A percentile compares a stretch with the other conserved stretches of the same genome.
phyloP scores from a whole-genome alignment of 2,329 filamentous ascomycete species.

The Curvularia sp. region DNA sequence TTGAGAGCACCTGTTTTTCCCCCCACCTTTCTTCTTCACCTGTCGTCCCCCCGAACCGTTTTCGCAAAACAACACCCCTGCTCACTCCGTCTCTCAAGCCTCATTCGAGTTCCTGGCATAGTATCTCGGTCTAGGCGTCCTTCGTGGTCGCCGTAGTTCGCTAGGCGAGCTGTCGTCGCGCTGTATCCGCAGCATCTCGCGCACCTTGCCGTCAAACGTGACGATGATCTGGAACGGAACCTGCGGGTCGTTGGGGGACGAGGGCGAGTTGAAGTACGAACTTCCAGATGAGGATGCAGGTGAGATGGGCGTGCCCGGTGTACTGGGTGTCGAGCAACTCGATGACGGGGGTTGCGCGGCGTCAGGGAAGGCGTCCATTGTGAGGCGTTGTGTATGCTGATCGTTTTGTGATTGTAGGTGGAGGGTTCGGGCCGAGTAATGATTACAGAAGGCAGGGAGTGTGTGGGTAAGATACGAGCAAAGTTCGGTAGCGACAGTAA shows the following conservation, averaged over 20 bases:
- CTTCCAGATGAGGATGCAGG: constrained; percentile 11
- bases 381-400: constrained; percentile 5
- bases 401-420: background rate
- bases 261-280: constrained; percentile 17
- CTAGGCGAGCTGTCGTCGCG: constrained; percentile 18
- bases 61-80: background rate
- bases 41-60: background rate
- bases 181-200: constrained; percentile 35
- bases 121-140: constrained; percentile 19
- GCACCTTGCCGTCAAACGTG: constrained; percentile 38
- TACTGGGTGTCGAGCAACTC: constrained; percentile 8
- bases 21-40: background rate
- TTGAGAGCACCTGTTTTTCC: background rate
- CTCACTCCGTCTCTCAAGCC: constrained; percentile 8
- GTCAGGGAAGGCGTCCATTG: constrained; percentile 8
- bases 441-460: background rate
- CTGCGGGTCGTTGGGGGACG: constrained; percentile 23
- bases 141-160: constrained; percentile 7
- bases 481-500: background rate
- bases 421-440: background rate
- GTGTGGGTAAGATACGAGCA: background rate
- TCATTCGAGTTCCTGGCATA: constrained; percentile 17
- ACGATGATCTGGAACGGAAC: constrained; percentile 39
- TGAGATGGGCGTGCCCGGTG: constrained; percentile 12
- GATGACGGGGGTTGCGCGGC: constrained; percentile 6